Percentiles rank a stretch among this genome's conserved stretches.
These are phyloP conservation scores for Penicillium brevicompactum DNA, from an alignment of 2,329 filamentous ascomycete species.

Conservation along the genomic window DNA sequence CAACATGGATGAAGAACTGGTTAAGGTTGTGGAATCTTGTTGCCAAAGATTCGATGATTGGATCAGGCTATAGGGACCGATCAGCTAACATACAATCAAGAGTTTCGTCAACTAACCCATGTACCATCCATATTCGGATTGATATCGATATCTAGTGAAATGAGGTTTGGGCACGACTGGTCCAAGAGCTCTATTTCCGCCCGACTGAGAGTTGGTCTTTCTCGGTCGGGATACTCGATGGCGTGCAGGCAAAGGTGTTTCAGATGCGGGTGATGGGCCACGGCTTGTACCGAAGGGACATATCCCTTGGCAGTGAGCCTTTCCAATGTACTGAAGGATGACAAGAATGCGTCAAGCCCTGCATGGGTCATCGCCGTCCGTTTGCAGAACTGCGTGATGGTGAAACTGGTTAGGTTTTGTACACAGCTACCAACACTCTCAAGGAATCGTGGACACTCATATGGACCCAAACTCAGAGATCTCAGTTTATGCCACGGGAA, in stretches of 20 bases:
- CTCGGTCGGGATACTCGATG: not conserved
- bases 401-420: slow-evolving; percentile 2
- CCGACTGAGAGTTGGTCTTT: not conserved
- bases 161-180: slow-evolving; percentile 1
- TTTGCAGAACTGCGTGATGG: not conserved
- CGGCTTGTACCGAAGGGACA: slow-evolving; percentile 3
- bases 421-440: not conserved
- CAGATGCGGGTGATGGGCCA: slow-evolving; percentile 2
- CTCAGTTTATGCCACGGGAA: slow-evolving; percentile 1
- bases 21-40: slow-evolving; percentile 5
- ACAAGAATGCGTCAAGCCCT: slow-evolving; percentile 3
- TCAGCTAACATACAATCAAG: not conserved
- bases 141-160: slow-evolving; percentile 4
- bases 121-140: not conserved
- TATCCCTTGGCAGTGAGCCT: slow-evolving; percentile 4
- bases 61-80: not conserved
- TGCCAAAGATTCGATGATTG: not conserved
- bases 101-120: slow-evolving; percentile 4
- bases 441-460: not conserved
- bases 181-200: not conserved
- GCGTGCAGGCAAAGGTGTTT: slow-evolving; percentile 8
- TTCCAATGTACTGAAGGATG: slow-evolving; percentile 6
- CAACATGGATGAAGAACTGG: slow-evolving; percentile 3
- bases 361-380: not conserved
- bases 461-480: slow-evolving; percentile 3